Conservation (phyloP, 2,329 filamentous ascomycete genomes). For the Sclerotinia nivalis region DNA sequence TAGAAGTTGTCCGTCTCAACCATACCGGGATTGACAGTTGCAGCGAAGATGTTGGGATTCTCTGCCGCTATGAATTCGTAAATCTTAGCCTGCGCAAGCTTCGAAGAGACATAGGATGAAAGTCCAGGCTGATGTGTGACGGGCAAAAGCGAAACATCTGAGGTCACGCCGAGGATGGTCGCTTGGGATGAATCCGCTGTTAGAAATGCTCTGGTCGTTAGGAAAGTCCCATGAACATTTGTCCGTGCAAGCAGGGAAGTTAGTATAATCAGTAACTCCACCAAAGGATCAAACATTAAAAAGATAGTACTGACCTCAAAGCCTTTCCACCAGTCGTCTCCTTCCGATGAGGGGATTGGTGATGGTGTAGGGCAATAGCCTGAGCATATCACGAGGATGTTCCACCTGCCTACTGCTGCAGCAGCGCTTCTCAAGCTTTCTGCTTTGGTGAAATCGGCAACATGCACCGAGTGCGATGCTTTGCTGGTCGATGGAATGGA, state of each 20-base stretch:
- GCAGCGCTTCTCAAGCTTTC: conserved; percentile 17
- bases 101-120: conserved; percentile 46
- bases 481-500: conserved; percentile 18
- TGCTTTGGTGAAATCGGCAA: conserved; percentile 33
- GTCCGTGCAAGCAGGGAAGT: neutral
- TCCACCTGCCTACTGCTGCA: conserved; percentile 8
- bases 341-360: conserved; percentile 37
- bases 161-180: conserved; percentile 22
- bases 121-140: conserved; percentile 35
- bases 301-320: conserved; percentile 32
- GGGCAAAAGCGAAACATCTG: neutral
- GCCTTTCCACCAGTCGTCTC: conserved; percentile 39
- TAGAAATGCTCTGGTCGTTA: conserved; percentile 41
- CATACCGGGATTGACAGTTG: conserved; percentile 49
- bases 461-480: conserved; percentile 32
- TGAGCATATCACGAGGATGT: conserved; percentile 43
- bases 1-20: conserved; percentile 22
- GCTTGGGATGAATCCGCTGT: conserved; percentile 12
- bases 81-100: conserved; percentile 46
- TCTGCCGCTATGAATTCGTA: conserved; percentile 48
- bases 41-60: conserved; percentile 44
- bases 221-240: conserved; percentile 42
- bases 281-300: neutral
- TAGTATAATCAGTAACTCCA: neutral
- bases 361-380: conserved; percentile 39